Evolutionary conservation across 108 stramenopile species (phyloP), one percentile per base, ranked within the genome.

Genomic region (Nitzschia sp.): DNA sequence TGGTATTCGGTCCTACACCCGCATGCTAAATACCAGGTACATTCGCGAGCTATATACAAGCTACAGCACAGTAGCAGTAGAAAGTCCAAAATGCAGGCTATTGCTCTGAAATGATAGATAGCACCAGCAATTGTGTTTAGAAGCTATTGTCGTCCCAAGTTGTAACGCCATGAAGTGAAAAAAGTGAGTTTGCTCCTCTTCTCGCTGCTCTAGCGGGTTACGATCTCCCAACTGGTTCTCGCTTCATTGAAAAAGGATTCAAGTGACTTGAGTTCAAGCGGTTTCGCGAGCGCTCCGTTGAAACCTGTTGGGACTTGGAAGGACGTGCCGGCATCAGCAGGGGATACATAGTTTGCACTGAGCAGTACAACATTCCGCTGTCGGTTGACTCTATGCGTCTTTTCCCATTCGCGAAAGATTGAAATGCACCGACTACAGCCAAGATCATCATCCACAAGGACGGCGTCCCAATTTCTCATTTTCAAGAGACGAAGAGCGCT

Each of bases 331-430:
- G 45, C 30, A 25, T 47, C 28, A 29, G 35, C n/a, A 1, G 61
- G 30, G 15, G 69, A 41, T 32, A 64, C 50, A 34, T 41, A 78
- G 45, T 26, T 69, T 22, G 72, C 81, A 29, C 72, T 67, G 15
- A 85, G 11, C 4, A 88, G 34, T 29, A 57, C 52, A 23, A 84
- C 66, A 69, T 84, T 81, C 44, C 62, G 41, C 26, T 88, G 87
- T 23, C 66, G 63, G 15, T 79, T 77, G 2, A 83, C 76, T 13
- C 87, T 63, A 59, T 79, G 82, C 23, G 66, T 59, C 26, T 52
- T 80, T 65, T 88, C 87, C 87, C 87, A 88, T 8, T 71, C 80
- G 26, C 87, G 82, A 67, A 88, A 85, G 6, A 73, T 72, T 0
- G 66, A 55, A 34, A 83, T 67, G 32, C 67, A 45, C 25, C 74